These are phyloP conservation scores for Eucommia ulmoides DNA, from an alignment of 257 asterid species.

Conservation along the genomic window DNA sequence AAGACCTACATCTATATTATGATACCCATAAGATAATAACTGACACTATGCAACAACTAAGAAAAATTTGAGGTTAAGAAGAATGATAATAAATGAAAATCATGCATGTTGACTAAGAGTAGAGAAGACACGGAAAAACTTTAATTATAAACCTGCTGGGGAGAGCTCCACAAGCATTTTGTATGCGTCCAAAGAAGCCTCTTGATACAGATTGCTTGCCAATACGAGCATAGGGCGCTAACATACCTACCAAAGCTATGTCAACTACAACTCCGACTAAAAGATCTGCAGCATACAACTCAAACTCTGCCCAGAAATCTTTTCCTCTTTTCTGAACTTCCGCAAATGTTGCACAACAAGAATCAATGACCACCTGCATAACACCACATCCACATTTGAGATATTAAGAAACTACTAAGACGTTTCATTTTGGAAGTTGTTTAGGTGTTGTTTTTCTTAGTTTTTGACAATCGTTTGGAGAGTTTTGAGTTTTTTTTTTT, in stretches of 20 bases:
- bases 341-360: constrained; percentile 97
- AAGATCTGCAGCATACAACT: constrained; percentile 87
- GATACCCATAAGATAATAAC: no score
- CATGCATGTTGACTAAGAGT: no score
- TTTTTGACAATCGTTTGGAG: neutral
- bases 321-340: constrained; percentile 93
- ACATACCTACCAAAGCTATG: constrained; percentile 85
- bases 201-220: constrained; percentile 56
- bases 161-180: constrained; percentile 49
- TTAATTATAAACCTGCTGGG: constrained; percentile 65
- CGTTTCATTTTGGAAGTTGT: neutral
- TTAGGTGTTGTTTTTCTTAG: neutral
- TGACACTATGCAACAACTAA: no score
- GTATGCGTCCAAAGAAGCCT: constrained; percentile 52
- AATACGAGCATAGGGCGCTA: constrained; percentile 89
- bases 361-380: constrained; percentile 72
- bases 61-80: no score
- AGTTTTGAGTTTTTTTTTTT: no score
- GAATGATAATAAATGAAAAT: no score
- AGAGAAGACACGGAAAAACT: neutral
- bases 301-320: constrained; percentile 95
- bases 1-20: no score
- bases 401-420: neutral
- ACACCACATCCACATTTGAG: constrained; percentile 5
- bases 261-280: constrained; percentile 89